Base-by-base conservation (phyloP, 83 land plant genomes). In the Picea abies region DNA sequence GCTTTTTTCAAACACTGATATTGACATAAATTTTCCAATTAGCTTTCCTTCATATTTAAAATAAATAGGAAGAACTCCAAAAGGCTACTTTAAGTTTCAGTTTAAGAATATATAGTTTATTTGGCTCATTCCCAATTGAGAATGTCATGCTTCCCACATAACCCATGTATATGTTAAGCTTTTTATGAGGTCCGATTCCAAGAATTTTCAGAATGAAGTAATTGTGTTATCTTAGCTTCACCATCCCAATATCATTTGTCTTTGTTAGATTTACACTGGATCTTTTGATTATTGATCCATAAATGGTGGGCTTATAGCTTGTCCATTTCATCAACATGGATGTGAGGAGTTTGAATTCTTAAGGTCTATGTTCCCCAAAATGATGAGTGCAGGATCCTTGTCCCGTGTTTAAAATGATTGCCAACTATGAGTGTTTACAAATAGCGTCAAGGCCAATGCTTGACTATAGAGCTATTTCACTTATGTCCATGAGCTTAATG, bases 171-270 rank as follows among this genome's bases (percentile, higher is more conserved):
- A 60, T 10, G 83, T 81, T 19, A 81, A 81, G 19, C 22, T 69
- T 2, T 47, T 69, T 19, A 32, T 41, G 35, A 41, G 23, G 29
- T 4, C 1, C 23, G 19, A 23, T 25, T 56, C 35, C 19, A 78
- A 70, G 29, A 73, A 29, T 6, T 81, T 67, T 69, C 58, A 78
- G 3, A 81, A 68, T 26, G 60, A 41, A 73, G 20, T 47, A 14
- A 61, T 39, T 0, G 78, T 73, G 26, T 35, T 81, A 23, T 44
- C 77, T 11, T 29, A 67, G 12, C 61, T 73, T 25, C 60, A 81
- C 41, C 78, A 81, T 81, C 62, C 77, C 39, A 81, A 81, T 70
- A 32, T 81, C 22, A 73, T 81, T 47, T 61, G 60, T 8, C 56
- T 81, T 35, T 60, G 78, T 17, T 61, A 78, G 17, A 29, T 68